Evolutionary conservation across 495 filamentous ascomycete species (phyloP).

Genomic region (Rhypophila decipiens): DNA sequence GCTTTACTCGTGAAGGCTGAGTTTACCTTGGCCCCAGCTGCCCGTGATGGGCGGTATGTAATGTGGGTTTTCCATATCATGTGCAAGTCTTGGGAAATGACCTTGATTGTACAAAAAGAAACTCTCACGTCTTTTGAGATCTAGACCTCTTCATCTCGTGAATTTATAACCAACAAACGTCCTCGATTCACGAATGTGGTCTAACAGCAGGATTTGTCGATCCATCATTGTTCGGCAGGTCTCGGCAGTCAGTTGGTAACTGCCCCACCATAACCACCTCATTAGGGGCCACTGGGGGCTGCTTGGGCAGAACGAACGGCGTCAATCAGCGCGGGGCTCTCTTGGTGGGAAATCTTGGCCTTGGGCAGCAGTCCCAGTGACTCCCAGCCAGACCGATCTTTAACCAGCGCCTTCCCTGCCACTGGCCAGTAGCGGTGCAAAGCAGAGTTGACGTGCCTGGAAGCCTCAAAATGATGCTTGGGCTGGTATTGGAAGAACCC

Average conservation of each 20-base stretch:
- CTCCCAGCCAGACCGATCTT: background rate
- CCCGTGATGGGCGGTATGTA: too few relatives aligned
- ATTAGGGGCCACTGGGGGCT: background rate
- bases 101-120: too few relatives aligned
- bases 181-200: too few relatives aligned
- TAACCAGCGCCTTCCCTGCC: background rate
- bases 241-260: constrained; percentile 10
- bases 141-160: too few relatives aligned
- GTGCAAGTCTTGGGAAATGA: too few relatives aligned
- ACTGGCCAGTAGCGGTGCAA: background rate
- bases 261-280: background rate
- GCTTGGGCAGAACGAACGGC: background rate
- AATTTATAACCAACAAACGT: too few relatives aligned
- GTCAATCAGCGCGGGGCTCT: background rate
- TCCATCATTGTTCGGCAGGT: constrained; percentile 11
- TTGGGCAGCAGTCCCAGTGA: background rate
- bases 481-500: too few relatives aligned
- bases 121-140: too few relatives aligned
- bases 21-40: too few relatives aligned
- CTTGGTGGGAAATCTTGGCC: background rate
- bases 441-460: background rate
- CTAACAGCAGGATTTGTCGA: too few relatives aligned
- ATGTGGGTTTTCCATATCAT: too few relatives aligned
- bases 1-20: too few relatives aligned
- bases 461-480: background rate